Evolutionary conservation across 2,329 filamentous ascomycete species (phyloP), one percentile per base, ranked within the genome.

Genomic region (Fusarium sp.): DNA sequence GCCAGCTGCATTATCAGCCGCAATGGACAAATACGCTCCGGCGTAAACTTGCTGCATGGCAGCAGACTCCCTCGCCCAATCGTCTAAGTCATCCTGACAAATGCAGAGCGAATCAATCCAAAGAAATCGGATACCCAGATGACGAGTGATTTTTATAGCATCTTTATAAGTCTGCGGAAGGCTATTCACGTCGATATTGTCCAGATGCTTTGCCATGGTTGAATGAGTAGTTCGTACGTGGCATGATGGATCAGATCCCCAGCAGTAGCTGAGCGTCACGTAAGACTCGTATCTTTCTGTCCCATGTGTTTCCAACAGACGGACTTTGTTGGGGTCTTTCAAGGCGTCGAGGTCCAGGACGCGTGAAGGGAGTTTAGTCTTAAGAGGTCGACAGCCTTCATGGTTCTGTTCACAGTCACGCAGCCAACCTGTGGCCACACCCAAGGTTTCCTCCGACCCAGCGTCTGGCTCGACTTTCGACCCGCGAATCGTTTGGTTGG

Each of bases 91-190:
- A 3, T 65, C 67, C 18, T 70, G 61, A 4, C 56, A 62, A 12
- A 70, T 68, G 12, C 57, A 68, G 10, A 58, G 11, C 0, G 60
- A 58, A 16, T 70, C 67, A 4, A 70, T 65, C 65, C 67, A 68
- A 0, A 70, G 42, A 11, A 11, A 65, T 0, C 51, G 38, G 5
- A 59, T 18, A 2, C 57, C 64, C 1, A 70, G 46, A 26, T 57
- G 23, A 0, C 61, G 61, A 1, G 61, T 62, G 4, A 65, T n/a
- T 5, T 45, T 57, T 15, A 70, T 65, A 0, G 67, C 64, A n/a
- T 68, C 67, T 16, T 45, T 57, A n/a, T 59, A 56, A 0, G 65
- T 62, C 7, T 62, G 34, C 0, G 65, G 65, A 0, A 70, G 57
- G 0, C 4, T 16, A 0, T 46, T 3, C 2, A 65, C 33, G 1